Base-by-base conservation (phyloP, 140 eudicot species). In the Artemisia princeps region DNA sequence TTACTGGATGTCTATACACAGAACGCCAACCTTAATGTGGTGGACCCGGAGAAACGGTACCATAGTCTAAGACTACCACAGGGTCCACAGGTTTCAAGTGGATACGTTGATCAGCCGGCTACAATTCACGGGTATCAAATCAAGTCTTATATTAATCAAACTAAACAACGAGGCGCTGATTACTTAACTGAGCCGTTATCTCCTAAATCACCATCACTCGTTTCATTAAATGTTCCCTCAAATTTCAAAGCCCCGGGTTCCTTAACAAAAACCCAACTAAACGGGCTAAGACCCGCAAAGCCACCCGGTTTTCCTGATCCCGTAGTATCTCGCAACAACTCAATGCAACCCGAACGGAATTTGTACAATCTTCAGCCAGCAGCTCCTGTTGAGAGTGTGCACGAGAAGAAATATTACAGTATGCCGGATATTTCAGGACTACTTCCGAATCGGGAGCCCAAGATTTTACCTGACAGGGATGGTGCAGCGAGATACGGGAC, bases 301-400 rank as follows among this genome's bases (percentile, higher is more conserved):
- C 98, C 95, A 19, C 95, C 99, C 4, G 95, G 94, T 60, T 88
- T 85, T 78, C 91, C 86, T 2, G 89, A 86, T 20, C 85, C 83
- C 3, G 82, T 88, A 48, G 94, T 82, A 20, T 63, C 96, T 15
- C 74, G 96, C 62, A 88, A 82, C 79, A 86, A 30, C 74, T 79
- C 87, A 13, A 67, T 86, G 76, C 90, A 78, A 59, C 69, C 99
- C 52, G 94, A 84, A 15, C 77, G 82, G 44, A 62, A 58, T 22
- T 6, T 20, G 62, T 67, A 76, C 68, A 84, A 68, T 52, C 48
- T 63, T 59, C 80, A 76, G 63, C 68, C 72, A 1, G n/a, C 55
- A 12, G 76, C 57, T 17, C 72, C 78, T 0, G 65, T 65, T 75
- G 95, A 88, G 33, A 74, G 55, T 42, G 79, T 69, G 23, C 78